phyloP scores from a whole-genome alignment of 2,329 filamentous ascomycete species.

The Zymoseptoria tritici region DNA sequence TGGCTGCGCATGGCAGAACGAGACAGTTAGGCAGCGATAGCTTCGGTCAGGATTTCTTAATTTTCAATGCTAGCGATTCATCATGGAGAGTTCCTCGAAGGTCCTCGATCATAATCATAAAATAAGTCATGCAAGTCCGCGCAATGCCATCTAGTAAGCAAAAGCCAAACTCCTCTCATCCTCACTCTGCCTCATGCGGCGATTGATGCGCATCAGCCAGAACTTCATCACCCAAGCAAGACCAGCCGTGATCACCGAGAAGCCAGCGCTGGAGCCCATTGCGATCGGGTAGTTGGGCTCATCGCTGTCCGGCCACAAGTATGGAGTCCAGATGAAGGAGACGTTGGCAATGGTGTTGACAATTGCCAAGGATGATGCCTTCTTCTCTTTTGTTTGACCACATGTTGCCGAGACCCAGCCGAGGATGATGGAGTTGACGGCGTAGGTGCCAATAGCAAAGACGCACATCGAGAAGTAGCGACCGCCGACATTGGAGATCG shows the following conservation, averaged over 20 bases:
- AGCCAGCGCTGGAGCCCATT: slow-evolving; percentile 38
- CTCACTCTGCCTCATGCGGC: slow-evolving; percentile 26
- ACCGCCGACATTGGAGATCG: slow-evolving; percentile 31
- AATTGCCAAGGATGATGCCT: slow-evolving; percentile 42
- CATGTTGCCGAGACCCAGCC: slow-evolving; percentile 41
- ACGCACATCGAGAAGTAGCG: slow-evolving; percentile 25
- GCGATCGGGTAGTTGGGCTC: slow-evolving; percentile 40
- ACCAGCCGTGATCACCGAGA: slow-evolving; percentile 38
- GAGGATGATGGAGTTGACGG: slow-evolving; percentile 42
- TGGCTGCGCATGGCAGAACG: no score
- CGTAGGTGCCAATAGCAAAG: slow-evolving; percentile 35
- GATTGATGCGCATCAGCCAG: slow-evolving; percentile 38
- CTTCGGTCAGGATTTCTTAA: neutral
- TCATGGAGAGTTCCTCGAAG: neutral
- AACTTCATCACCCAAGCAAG: slow-evolving; percentile 39
- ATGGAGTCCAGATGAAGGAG: slow-evolving; percentile 46
- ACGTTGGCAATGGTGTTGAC: slow-evolving; percentile 44
- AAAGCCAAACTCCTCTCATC: slow-evolving; percentile 25
- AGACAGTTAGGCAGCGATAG: no score
- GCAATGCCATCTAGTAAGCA: slow-evolving; percentile 18
- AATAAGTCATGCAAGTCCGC: neutral
- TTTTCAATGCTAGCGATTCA: neutral
- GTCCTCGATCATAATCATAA: neutral
- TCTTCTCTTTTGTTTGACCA: slow-evolving; percentile 45
- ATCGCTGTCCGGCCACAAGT: slow-evolving; percentile 43